These are phyloP conservation scores for Inga laurina DNA, from an alignment of 306 rosid species.

Conservation along the genomic window DNA sequence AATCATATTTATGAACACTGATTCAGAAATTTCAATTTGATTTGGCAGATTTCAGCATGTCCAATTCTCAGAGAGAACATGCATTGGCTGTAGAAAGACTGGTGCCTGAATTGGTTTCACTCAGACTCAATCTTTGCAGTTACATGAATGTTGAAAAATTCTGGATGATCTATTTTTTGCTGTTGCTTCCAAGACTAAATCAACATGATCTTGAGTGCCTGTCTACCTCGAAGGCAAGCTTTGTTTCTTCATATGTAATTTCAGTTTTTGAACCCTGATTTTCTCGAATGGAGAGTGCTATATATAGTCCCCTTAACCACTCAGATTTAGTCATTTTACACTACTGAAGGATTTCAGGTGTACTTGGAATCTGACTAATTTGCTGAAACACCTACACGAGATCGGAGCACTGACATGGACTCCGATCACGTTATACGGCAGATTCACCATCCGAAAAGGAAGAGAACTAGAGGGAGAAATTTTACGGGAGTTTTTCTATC, in stretches of 20 bases:
- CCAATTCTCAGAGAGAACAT: constrained; percentile 75
- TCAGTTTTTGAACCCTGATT: constrained; percentile 17
- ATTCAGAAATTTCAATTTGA: constrained; percentile 27
- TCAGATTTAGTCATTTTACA: constrained; percentile 13
- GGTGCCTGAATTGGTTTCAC: constrained; percentile 65
- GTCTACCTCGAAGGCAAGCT: constrained; percentile 72
- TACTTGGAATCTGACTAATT: no score
- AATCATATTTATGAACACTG: constrained; percentile 20
- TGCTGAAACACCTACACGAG: no score
- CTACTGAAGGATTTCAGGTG: not conserved
- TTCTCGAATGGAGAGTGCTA: constrained; percentile 4
- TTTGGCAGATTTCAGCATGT: constrained; percentile 76
- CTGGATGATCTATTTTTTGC: constrained; percentile 87
- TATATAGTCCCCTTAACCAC: not conserved
- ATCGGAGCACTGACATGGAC: no score
- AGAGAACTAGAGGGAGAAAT: no score
- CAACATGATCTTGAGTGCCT: constrained; percentile 65
- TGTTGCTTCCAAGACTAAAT: constrained; percentile 75
- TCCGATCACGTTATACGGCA: no score
- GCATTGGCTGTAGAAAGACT: constrained; percentile 59
- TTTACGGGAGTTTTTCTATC: no score
- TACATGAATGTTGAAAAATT: constrained; percentile 71
- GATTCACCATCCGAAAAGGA: no score
- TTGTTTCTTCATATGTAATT: constrained; percentile 22
- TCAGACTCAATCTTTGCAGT: constrained; percentile 59